These are phyloP conservation scores for Backusella circina DNA, from an alignment of 192 early-diverging fungal genomes.

Conservation along the genomic window DNA sequence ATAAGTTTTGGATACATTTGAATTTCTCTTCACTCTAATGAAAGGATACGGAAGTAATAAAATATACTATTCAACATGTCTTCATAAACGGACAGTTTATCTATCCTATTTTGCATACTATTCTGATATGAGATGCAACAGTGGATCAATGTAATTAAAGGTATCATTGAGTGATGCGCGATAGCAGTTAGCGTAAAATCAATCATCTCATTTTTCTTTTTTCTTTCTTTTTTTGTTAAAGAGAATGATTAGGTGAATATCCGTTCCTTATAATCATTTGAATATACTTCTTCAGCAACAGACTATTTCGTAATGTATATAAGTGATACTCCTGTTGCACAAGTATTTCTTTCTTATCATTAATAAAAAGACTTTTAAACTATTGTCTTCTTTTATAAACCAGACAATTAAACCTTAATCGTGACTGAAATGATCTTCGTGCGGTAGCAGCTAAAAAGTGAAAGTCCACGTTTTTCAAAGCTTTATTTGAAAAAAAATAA, in stretches of 20 bases:
- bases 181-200: background rate
- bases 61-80: background rate
- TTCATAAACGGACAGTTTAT: background rate
- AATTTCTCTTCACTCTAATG: background rate
- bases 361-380: background rate
- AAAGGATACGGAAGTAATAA: background rate
- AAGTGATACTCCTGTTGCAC: background rate
- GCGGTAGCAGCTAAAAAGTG: background rate
- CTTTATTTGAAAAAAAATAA: background rate
- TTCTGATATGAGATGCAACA: background rate
- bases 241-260: background rate
- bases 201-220: background rate
- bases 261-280: background rate
- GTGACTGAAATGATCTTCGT: background rate
- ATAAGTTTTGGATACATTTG: background rate
- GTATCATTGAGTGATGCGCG: background rate
- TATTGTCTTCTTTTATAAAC: background rate
- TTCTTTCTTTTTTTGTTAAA: background rate
- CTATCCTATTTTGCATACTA: background rate
- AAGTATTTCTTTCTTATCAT: background rate
- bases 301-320: background rate
- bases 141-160: background rate
- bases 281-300: background rate
- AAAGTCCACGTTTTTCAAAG: background rate
- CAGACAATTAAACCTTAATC: background rate